Base-by-base conservation (phyloP, 805 yeast species). In the Saccharomycopsis guyanensis region DNA sequence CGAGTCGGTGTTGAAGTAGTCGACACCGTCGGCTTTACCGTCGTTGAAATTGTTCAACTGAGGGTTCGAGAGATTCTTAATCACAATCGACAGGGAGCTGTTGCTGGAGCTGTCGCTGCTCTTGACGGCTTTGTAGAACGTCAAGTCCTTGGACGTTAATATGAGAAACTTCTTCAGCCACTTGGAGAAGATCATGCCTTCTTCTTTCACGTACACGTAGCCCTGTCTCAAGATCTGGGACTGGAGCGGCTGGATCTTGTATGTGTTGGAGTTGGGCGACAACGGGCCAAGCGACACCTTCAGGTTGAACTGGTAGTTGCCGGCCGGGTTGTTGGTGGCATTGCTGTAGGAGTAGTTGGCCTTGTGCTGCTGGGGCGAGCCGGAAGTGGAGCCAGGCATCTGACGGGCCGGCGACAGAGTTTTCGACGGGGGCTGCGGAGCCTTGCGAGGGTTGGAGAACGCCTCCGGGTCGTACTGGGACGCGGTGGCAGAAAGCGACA, bases 11-110 rank as follows among this genome's bases (percentile, higher is more conserved):
- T 45, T 51, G 34, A 39, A 51, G 29, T 51, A 51, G 40, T 51
- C 54, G 4, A 51, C 51, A 4, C 54, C 54, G n/a, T 51, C 54
- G 15, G 46, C 52, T 38, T 49, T 51, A 19, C 54, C 54, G 32
- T 51, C 54, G 24, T 51, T 49, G 27, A 43, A 50, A 18, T 25
- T 32, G 29, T 49, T 49, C 2, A 51, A 36, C 19, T 45, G 49
- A 15, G 53, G 53, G 29, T 51, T 51, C 6, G 50, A 43, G 13
- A 51, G 38, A 19, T 51, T 51, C 27, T 49, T 51, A 29, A 51
- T 51, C 23, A 46, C 44, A 10, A 51, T 37, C 10, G 46, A 33
- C 12, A 47, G 37, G 5, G 40, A 23, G 12, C 18, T 19, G 20
- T 31, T 39, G 24, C 34, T 37, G 7, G 39, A 25, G 18, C 38